A percentile compares a stretch with the other conserved stretches of the same genome.
Conservation (phyloP, 2,329 filamentous ascomycete genomes). For the Colletotrichum sidae region DNA sequence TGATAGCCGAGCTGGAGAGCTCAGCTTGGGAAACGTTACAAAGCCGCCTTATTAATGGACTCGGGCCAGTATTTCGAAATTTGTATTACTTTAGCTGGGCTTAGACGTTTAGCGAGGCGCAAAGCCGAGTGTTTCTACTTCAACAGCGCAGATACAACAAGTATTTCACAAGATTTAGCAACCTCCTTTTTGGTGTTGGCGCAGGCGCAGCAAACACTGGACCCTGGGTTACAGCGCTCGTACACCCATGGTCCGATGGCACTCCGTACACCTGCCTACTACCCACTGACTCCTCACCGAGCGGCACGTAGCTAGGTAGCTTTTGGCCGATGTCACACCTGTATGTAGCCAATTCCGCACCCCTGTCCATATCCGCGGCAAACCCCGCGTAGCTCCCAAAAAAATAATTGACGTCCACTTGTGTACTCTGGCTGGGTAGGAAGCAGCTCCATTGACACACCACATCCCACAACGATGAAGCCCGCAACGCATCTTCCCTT, state of each 20-base stretch:
- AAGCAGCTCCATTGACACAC: conserved; percentile 1
- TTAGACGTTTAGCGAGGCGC: conserved; percentile 36
- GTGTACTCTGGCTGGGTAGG: not conserved
- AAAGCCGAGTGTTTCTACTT: conserved; percentile 30
- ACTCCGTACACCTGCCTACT: no score
- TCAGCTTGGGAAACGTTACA: conserved; percentile 57
- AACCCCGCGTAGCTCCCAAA: conserved; percentile 27
- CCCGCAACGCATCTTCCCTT: conserved; percentile 53
- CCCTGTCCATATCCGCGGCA: conserved; percentile 1
- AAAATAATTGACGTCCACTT: conserved; percentile 26
- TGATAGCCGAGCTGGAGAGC: conserved; percentile 60
- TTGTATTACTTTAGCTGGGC: conserved; percentile 35
- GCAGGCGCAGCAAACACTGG: no score
- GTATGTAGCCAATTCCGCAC: conserved; percentile 19
- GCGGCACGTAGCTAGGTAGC: not conserved
- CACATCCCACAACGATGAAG: conserved; percentile 51
- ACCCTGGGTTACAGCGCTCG: no score
- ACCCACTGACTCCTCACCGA: conserved; percentile 22
- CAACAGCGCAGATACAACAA: conserved; percentile 8
- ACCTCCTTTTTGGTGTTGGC: no score
- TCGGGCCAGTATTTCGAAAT: conserved; percentile 3
- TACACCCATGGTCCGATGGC: no score
- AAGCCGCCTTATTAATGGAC: conserved; percentile 60
- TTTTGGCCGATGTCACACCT: conserved; percentile 22
- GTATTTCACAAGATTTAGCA: conserved; percentile 4